Evolutionary conservation across 2,329 filamentous ascomycete species (phyloP).

Genomic region (Neonectria sp.): DNA sequence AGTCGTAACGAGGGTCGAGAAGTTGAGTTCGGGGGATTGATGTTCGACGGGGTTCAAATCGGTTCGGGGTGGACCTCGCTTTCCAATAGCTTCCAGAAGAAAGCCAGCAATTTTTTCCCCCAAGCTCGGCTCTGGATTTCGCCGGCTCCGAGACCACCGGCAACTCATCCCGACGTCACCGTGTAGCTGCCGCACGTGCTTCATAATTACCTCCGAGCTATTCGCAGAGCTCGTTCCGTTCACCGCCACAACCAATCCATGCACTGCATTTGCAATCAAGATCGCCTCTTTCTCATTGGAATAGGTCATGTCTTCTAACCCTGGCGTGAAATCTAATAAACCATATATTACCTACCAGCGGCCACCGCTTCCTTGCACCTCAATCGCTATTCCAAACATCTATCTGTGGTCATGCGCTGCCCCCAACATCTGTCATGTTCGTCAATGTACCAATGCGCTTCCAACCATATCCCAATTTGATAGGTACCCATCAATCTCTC

Average conservation of each 20-base stretch:
- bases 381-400: conserved; percentile 44
- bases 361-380: conserved; percentile 23
- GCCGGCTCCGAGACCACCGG: conserved; percentile 50
- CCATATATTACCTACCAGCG: conserved; percentile 27
- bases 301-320: conserved; percentile 9
- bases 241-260: conserved; percentile 19
- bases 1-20: conserved; percentile 37
- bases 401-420: conserved; percentile 41
- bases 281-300: background rate
- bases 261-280: conserved; percentile 17
- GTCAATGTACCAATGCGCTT: conserved; percentile 39
- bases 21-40: conserved; percentile 36
- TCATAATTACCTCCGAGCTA: conserved; percentile 4
- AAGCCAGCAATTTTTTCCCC: conserved; percentile 55
- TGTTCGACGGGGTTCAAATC: conserved; percentile 46
- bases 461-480: conserved; percentile 28
- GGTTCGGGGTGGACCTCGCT: conserved; percentile 51
- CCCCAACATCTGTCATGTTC: conserved; percentile 28
- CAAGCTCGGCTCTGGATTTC: conserved; percentile 51
- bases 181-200: conserved; percentile 28
- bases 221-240: background rate
- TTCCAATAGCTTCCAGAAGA: conserved; percentile 61
- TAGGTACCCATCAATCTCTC: conserved; percentile 31
- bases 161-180: conserved; percentile 30
- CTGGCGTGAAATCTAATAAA: conserved; percentile 15